A percentile compares a stretch with the other conserved stretches of the same genome.
phyloP scores from a whole-genome alignment of 176 grass and related monocot genomes.

The Carex littledalei region DNA sequence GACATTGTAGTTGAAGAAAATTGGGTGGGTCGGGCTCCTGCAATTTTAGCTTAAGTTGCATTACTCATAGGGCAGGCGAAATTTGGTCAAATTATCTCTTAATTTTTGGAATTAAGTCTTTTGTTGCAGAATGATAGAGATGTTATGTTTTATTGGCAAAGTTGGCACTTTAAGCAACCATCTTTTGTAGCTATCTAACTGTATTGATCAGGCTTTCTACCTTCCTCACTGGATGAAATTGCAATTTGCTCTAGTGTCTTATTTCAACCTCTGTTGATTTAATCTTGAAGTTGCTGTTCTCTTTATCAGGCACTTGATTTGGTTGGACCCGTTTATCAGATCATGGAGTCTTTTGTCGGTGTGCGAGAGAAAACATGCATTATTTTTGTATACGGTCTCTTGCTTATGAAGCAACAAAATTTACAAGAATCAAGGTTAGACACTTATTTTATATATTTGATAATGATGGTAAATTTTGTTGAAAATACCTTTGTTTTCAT shows the following conservation, averaged over 20 bases:
- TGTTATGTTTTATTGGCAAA: background rate
- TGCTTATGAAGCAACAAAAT: constrained; percentile 97
- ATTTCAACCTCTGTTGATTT: background rate
- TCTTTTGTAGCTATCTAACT: background rate
- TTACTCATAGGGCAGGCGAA: background rate
- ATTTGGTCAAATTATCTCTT: background rate
- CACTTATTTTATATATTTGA: background rate
- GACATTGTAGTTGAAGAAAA: background rate
- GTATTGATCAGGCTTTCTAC: background rate
- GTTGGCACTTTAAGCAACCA: too few relatives aligned
- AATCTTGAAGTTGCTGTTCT: background rate
- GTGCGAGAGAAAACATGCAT: constrained; percentile 95
- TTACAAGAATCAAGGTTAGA: constrained; percentile 79
- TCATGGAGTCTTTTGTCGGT: constrained; percentile 91
- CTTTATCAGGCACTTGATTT: constrained; percentile 69
- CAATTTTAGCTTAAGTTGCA: background rate
- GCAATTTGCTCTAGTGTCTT: background rate
- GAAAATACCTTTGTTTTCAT: background rate
- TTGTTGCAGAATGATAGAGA: background rate
- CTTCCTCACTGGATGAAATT: background rate
- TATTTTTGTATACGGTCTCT: constrained; percentile 87
- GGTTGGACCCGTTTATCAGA: constrained; percentile 78
- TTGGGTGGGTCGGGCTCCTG: background rate
- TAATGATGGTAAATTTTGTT: background rate
- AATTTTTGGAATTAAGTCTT: background rate